phyloP scores from a whole-genome alignment of 371 early-diverging fungal genomes.

The Mortierella sp. region DNA sequence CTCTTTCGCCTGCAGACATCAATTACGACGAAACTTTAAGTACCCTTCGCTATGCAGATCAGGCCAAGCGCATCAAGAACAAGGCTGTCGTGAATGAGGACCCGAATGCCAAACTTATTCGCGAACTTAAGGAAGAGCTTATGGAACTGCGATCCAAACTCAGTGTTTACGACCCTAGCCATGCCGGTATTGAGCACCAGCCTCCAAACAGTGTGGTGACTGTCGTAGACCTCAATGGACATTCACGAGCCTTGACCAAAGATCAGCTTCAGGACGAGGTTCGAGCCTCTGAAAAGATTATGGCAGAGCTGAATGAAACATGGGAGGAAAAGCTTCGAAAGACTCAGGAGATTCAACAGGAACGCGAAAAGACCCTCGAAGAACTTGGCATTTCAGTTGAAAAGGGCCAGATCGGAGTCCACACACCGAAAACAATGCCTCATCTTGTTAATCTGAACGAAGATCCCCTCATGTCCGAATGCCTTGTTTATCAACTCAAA shows the following conservation, averaged over 20 bases:
- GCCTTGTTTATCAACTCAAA: constrained; percentile 84
- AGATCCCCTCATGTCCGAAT: constrained; percentile 88
- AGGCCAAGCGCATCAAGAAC: constrained; percentile 90
- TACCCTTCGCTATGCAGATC: constrained; percentile 93
- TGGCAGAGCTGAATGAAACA: constrained; percentile 79
- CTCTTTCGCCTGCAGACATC: constrained; percentile 78
- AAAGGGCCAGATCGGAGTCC: constrained; percentile 76
- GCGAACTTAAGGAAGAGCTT: constrained; percentile 86
- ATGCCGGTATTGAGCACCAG: constrained; percentile 18
- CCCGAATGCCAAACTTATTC: constrained; percentile 79
- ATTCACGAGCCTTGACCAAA: constrained; percentile 59
- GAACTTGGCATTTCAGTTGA: constrained; percentile 81
- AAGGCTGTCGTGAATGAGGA: constrained; percentile 91
- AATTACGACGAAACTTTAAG: constrained; percentile 85
- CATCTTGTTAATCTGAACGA: constrained; percentile 89
- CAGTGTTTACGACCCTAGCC: constrained; percentile 65
- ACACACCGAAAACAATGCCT: constrained; percentile 81
- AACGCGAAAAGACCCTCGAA: constrained; percentile 76
- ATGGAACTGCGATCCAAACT: constrained; percentile 68
- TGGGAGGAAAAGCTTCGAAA: constrained; percentile 84
- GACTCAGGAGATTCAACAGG: constrained; percentile 75
- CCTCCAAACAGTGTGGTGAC: constrained; percentile 39
- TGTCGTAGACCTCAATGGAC: constrained; percentile 57
- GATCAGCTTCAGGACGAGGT: constrained; percentile 78
- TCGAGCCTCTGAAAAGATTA: constrained; percentile 81